Evolutionary conservation across 139 green algal genomes (phyloP).

Genomic region (Dunaliella primolecta): DNA sequence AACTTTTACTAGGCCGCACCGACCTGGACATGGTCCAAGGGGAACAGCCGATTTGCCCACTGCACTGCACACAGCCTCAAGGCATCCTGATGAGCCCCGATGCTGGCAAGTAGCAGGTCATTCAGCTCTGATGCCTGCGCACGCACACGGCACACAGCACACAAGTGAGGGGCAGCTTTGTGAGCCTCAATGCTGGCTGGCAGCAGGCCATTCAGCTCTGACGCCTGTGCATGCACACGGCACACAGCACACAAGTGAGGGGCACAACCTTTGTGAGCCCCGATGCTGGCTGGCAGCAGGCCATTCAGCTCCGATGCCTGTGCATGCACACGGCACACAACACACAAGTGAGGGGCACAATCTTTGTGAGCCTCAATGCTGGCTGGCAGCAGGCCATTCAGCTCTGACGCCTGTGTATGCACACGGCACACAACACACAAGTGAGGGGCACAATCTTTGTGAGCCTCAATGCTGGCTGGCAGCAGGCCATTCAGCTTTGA

Average conservation of each 20-base stretch:
- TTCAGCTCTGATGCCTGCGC: conserved; percentile 42
- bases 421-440: conserved; percentile 63
- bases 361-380: conserved; percentile 47
- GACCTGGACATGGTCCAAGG: conserved; percentile 53
- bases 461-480: conserved; percentile 43
- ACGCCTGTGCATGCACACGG: too few relatives aligned
- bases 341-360: conserved; percentile 54
- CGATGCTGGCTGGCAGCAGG: conserved; percentile 55
- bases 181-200: conserved; percentile 43
- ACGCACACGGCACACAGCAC: too few relatives aligned
- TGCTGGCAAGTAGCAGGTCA: conserved; percentile 51
- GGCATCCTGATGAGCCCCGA: conserved; percentile 45
- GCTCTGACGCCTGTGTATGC: conserved; percentile 25
- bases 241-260: conserved; percentile 60
- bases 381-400: conserved; percentile 56
- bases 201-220: conserved; percentile 55
- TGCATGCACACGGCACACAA: too few relatives aligned
- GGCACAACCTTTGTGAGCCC: conserved; percentile 28
- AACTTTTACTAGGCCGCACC: too few relatives aligned
- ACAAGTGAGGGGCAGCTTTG: conserved; percentile 54
- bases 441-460: conserved; percentile 46
- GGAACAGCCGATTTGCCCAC: conserved; percentile 77
- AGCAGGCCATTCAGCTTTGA: conserved; percentile 55
- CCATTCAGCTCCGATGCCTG: conserved; percentile 43
- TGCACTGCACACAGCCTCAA: conserved; percentile 69